These are phyloP conservation scores for Ophiocordyceps camponoti-leonardi DNA, from an alignment of 2,329 filamentous ascomycete species.

Conservation along the genomic window DNA sequence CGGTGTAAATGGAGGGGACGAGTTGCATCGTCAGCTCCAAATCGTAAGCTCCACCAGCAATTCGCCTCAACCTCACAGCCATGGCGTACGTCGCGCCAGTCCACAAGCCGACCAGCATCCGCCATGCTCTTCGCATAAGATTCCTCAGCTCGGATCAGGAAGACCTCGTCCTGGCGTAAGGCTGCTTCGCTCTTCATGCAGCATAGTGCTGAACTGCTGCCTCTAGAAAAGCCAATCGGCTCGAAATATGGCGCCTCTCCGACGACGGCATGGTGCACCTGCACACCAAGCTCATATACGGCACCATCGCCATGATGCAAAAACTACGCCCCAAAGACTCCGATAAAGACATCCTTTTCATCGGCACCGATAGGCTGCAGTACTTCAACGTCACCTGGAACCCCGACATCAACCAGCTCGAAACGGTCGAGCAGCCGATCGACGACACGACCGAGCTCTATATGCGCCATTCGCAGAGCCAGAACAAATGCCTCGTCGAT, in stretches of 20 bases:
- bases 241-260: slow-evolving; percentile 65
- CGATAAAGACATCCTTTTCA: slow-evolving; percentile 68
- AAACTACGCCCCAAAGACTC: slow-evolving; percentile 60
- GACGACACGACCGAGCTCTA: slow-evolving; percentile 38
- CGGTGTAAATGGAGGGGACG: neutral
- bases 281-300: slow-evolving; percentile 59
- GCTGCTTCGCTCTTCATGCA: neutral
- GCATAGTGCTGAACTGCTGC: slow-evolving; percentile 1
- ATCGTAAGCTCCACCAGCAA: neutral
- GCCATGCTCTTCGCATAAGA: slow-evolving; percentile 68
- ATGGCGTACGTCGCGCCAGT: slow-evolving; percentile 97
- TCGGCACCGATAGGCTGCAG: slow-evolving; percentile 76
- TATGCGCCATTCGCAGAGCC: slow-evolving; percentile 64
- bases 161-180: slow-evolving; percentile 77
- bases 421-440: slow-evolving; percentile 32
- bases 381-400: slow-evolving; percentile 91
- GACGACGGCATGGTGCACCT: slow-evolving; percentile 47
- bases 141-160: slow-evolving; percentile 61
- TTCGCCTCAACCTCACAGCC: slow-evolving; percentile 1
- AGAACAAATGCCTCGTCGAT: slow-evolving; percentile 71
- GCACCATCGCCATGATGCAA: slow-evolving; percentile 72
- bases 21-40: neutral
- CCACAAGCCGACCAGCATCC: slow-evolving; percentile 77
- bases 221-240: slow-evolving; percentile 59
- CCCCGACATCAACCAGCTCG: slow-evolving; percentile 28